Percentiles rank a stretch among this genome's conserved stretches.
phyloP scores from a whole-genome alignment of 1,284 basidiomycete genomes.

The Cutaneotrichosporon cavernicola region DNA sequence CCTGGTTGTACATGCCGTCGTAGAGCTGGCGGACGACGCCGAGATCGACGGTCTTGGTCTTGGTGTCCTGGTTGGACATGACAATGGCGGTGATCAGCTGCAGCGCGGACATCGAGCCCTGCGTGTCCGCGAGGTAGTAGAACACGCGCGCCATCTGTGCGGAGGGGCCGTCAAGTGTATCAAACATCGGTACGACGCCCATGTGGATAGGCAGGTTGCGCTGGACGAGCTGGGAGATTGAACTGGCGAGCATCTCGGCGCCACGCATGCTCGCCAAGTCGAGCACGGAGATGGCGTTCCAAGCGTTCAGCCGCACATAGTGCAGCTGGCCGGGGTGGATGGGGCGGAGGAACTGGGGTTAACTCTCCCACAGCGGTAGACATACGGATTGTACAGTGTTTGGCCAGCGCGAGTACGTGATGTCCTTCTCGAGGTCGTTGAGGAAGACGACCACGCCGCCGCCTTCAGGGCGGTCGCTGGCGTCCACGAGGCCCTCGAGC shows the following conservation, averaged over 20 bases:
- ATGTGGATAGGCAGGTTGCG: conserved; percentile 74
- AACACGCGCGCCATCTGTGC: conserved; percentile 69
- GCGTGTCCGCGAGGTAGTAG: conserved; percentile 64
- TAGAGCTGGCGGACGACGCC: conserved; percentile 36
- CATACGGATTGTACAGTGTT: conserved; percentile 33
- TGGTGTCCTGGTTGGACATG: not conserved
- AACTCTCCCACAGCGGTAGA: conserved; percentile 7
- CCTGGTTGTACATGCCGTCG: conserved; percentile 28
- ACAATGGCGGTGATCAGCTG: conserved; percentile 57
- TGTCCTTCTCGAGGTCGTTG: conserved; percentile 87
- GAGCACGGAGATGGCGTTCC: conserved; percentile 74
- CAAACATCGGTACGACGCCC: conserved; percentile 72
- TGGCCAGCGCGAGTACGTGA: conserved; percentile 52
- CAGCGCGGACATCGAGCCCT: conserved; percentile 65
- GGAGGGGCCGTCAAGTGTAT: conserved; percentile 51
- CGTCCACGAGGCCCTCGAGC: conserved; percentile 77
- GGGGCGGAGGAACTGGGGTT: conserved; percentile 40
- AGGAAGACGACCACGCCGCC: conserved; percentile 75
- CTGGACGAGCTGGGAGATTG: conserved; percentile 55
- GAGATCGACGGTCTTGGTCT: conserved; percentile 24
- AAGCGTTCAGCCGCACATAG: conserved; percentile 68
- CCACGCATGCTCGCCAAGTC: conserved; percentile 68
- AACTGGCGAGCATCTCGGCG: conserved; percentile 63
- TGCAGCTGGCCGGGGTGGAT: conserved; percentile 69
- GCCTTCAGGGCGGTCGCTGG: conserved; percentile 78